phyloP scores from a whole-genome alignment of 2,329 filamentous ascomycete genomes.

The Orbilia javanica region DNA sequence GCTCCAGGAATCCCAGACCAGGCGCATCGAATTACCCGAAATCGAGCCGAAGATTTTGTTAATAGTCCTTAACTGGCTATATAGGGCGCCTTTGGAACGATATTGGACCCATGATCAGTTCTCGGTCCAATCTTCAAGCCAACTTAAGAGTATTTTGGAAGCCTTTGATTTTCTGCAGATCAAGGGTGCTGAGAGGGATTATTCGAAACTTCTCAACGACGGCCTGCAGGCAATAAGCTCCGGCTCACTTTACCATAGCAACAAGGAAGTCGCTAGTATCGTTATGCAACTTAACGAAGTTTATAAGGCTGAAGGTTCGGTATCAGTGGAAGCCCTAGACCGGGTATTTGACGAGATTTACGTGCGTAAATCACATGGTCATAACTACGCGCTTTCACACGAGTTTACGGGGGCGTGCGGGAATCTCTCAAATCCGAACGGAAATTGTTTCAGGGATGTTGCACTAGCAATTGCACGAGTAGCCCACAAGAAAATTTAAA shows the following conservation, averaged over 20 bases:
- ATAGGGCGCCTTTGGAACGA: neutral
- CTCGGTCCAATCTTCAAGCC: neutral
- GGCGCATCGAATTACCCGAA: constrained; percentile 6
- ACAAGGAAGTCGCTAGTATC: neutral
- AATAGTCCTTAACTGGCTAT: constrained; percentile 12
- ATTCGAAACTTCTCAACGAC: neutral
- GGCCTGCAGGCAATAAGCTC: neutral
- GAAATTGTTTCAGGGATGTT: neutral
- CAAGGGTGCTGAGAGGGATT: neutral
- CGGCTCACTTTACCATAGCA: neutral
- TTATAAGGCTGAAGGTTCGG: neutral
- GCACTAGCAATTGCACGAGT: neutral
- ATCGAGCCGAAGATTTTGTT: neutral
- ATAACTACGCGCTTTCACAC: neutral
- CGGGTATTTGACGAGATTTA: neutral
- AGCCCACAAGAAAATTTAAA: neutral
- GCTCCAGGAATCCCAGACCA: neutral
- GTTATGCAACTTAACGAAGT: neutral
- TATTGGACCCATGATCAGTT: no score
- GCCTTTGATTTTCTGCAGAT: neutral
- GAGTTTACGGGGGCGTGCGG: neutral
- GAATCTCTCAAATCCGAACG: neutral
- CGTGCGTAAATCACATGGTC: neutral
- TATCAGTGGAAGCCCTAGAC: neutral
- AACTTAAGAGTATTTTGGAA: neutral